Base-by-base conservation (phyloP, 1,139 yeast species). In the Kurtzmaniella quercitrusa region DNA sequence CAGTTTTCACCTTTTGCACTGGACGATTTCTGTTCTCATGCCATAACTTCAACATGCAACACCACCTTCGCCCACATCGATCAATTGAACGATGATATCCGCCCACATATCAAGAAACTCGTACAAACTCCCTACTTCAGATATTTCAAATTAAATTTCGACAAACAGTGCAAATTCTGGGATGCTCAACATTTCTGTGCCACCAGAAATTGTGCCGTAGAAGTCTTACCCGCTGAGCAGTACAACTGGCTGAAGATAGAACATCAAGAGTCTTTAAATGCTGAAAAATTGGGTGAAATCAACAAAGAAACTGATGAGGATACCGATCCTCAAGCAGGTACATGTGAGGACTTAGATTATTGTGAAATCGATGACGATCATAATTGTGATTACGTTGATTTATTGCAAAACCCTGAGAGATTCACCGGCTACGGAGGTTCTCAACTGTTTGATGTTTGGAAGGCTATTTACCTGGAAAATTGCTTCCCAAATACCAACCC, bases 401-500 rank as follows among this genome's bases (percentile, higher is more conserved):
- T 94, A 46, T 72, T 84, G 20, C 88, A 86, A 45, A 94, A 94
- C 56, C 97, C 96, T 1, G 99, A 94, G 64, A 74, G 98, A 56
- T 94, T 88, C 65, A 94, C 98, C 1, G 98, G 98, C 0, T 94
- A 94, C 59, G 86, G 91, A 37, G 98, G 98, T 28, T 79, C 83
- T 42, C 96, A 93, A 57, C 88, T 96, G 19, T 81, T 84, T 52
- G 91, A 85, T 59, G 88, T 94, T 41, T 94, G 99, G 99, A 74
- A 82, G 38, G 88, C 95, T 46, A 89, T 94, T 37, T 94, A 94
- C 63, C 80, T 81, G 40, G 97, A 93, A 56, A 89, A 91, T 68
- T 89, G 97, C 61, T 91, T 91, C 65, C 76, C 77, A 12, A 76
- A 82, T 45, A 68, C 73, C 12, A 66, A 60, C 47, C 71, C 71